Evolutionary conservation across 1,139 yeast species (phyloP), one percentile per base, ranked within the genome.

Genomic region (Saccharomyces hybrid): DNA sequence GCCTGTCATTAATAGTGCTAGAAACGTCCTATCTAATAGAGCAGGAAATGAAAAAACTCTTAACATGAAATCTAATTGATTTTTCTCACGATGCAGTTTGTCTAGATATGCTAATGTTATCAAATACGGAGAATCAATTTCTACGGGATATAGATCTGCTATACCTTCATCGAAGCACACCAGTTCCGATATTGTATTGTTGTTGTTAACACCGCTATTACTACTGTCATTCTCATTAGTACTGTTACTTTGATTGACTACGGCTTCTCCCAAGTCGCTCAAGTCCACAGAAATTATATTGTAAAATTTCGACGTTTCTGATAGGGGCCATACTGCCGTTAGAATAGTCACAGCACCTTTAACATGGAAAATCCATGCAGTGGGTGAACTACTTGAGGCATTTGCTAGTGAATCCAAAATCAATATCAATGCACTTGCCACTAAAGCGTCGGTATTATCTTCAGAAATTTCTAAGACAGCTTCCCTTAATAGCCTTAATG

Each of bases 321-420:
- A 88, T 54, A 91, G 74, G 3, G 96, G 96, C 88, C 97, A 90
- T n/a, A 91, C 96, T 0, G 97, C 96, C 0, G 96, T 87, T 53
- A 91, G 74, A 47, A 91, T 91, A 0, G 97, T 91, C 4, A 96
- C 97, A 0, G 97, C 96, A 20, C 97, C 98, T 63, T 95, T 88
- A 9, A 91, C 97, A 66, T 91, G 97, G 74, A 89, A 93, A 55
- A 91, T 84, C 98, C 98, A 91, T 0, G 97, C 96, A 4, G 95
- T 84, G 1, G 97, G 93, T 1, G 96, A 96, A 53, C 90, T 73
- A 2, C 64, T 56, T 23, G 55, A 61, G 0, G 97, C 97, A 71
- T 91, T 91, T 2, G 98, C 98, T 58, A 91, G 74, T 0, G 97
- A 87, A 68, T 91, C 98, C 86, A 91, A 85, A 56, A 90, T 90